Evolutionary conservation across 225 moss, liverwort and hornwort species (phyloP), one percentile per base, ranked within the genome.

Genomic region (Climacium dendroides): DNA sequence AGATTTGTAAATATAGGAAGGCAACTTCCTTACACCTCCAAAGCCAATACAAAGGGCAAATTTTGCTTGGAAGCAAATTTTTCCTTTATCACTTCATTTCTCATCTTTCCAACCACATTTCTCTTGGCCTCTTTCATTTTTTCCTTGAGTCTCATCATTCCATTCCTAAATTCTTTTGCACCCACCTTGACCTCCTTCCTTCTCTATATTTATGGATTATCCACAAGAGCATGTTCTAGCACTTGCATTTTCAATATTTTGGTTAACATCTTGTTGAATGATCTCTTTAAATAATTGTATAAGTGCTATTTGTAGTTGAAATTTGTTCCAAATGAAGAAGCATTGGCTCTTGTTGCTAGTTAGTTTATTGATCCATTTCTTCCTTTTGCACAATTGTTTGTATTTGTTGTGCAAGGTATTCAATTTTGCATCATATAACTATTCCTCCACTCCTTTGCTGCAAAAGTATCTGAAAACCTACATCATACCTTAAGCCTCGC

Each of bases 221-320:
- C 2, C 1, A 28, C 10, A 45, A 10, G 0, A 17, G 2, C 3
- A 13, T 39, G 0, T 43, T 71, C 9, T 43, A 43, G 28, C 18
- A 28, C 6, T 72, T 6, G 5, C 29, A 29, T 45, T 45, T 72
- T 45, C 17, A 72, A 5, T 0, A 0, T 0, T 72, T 72, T 45
- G 18, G 1, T 45, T 72, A 17, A 15, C 6, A 0, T 45, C 29
- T 45, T 45, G 5, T 29, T 15, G 2, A 72, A 17, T 28, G 3
- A 28, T 71, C 9, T 15, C 13, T 41, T 15, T 43, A 14, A 43
- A 71, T 5, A 71, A 9, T 26, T 8, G 1, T 28, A 10, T 10
- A 16, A 45, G 6, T 45, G 1, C 2, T 17, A 17, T 16, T 72
- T 45, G 45, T 43, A 28, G 3, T 11, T 70, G 8, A 3, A 1